These are phyloP conservation scores for Coemansia furcata DNA, from an alignment of 192 early-diverging fungal species.

Conservation along the genomic window DNA sequence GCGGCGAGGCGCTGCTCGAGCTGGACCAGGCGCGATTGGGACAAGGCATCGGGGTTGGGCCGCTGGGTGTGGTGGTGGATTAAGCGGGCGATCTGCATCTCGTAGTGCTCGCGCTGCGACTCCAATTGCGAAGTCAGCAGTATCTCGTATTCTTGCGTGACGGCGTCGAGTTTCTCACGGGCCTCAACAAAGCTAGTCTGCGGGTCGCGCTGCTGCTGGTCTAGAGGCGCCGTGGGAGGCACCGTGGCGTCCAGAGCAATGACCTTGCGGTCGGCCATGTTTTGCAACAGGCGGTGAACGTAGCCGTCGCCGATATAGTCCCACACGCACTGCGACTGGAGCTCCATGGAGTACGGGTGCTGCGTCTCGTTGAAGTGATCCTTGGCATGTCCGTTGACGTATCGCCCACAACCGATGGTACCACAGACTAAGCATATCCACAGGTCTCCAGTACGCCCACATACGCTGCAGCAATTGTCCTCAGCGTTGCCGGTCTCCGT, in stretches of 20 bases:
- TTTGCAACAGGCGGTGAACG: slow-evolving; percentile 93
- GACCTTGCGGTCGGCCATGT: slow-evolving; percentile 85
- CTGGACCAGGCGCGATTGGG: slow-evolving; percentile 24
- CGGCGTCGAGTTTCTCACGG: slow-evolving; percentile 71
- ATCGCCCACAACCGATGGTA: slow-evolving; percentile 93
- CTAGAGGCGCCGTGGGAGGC: neutral
- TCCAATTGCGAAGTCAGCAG: slow-evolving; percentile 84
- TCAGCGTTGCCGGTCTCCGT: slow-evolving; percentile 17
- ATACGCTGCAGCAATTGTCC: slow-evolving; percentile 67
- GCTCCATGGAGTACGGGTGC: slow-evolving; percentile 89
- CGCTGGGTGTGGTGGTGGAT: slow-evolving; percentile 64
- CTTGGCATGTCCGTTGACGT: slow-evolving; percentile 86
- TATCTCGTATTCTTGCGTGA: slow-evolving; percentile 78
- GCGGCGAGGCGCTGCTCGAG: slow-evolving; percentile 24
- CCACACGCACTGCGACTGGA: slow-evolving; percentile 97
- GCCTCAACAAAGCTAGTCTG: slow-evolving; percentile 27
- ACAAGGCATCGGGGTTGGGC: slow-evolving; percentile 7
- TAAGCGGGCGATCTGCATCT: slow-evolving; percentile 60
- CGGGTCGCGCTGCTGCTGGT: neutral
- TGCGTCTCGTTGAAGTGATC: slow-evolving; percentile 78
- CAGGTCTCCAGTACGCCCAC: slow-evolving; percentile 72
- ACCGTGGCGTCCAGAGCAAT: slow-evolving; percentile 69
- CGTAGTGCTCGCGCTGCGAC: slow-evolving; percentile 84
- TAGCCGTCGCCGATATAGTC: slow-evolving; percentile 97
- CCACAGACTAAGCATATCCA: slow-evolving; percentile 99